A percentile compares a stretch with the other conserved stretches of the same genome.
These are phyloP conservation scores for Pontederia crassipes DNA, from an alignment of 176 grass and related monocot genomes.

Conservation along the genomic window DNA sequence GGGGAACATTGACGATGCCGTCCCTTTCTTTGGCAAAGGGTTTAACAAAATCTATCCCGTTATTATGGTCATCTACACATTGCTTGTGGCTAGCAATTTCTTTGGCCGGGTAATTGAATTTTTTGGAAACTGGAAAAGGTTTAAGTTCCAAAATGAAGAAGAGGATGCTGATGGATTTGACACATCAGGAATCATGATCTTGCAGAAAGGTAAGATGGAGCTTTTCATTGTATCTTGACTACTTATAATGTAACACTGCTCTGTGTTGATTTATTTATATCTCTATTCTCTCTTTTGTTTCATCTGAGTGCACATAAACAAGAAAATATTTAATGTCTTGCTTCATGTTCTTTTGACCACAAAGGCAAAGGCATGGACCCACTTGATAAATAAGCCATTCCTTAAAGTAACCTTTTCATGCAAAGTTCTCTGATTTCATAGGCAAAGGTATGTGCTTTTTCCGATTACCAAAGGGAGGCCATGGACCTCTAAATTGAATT, in stretches of 20 bases:
- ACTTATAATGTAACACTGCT: background rate
- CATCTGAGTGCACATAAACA: background rate
- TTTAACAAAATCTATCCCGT: slow-evolving; percentile 99
- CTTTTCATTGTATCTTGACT: background rate
- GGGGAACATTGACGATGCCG: slow-evolving; percentile 97
- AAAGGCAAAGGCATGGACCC: too few relatives aligned
- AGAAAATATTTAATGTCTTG: too few relatives aligned
- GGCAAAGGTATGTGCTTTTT: too few relatives aligned
- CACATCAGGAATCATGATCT: slow-evolving; percentile 91
- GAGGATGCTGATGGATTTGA: slow-evolving; percentile 84
- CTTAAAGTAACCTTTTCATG: too few relatives aligned
- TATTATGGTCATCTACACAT: slow-evolving; percentile 96
- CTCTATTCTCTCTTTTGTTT: background rate
- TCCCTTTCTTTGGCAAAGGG: slow-evolving; percentile 98
- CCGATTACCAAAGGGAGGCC: too few relatives aligned
- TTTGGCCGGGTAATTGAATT: slow-evolving; percentile 85
- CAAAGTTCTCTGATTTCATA: too few relatives aligned
- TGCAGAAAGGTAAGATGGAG: slow-evolving; percentile 68
- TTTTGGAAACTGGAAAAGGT: slow-evolving; percentile 93
- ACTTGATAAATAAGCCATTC: too few relatives aligned
- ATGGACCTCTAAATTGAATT: too few relatives aligned
- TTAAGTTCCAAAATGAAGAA: slow-evolving; percentile 77
- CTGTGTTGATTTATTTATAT: slow-evolving; percentile 3
- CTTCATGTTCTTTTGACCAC: too few relatives aligned
- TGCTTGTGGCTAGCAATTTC: slow-evolving; percentile 94